Conservation (phyloP, 1,284 basidiomycete species). For the Volvariella surrecta region DNA sequence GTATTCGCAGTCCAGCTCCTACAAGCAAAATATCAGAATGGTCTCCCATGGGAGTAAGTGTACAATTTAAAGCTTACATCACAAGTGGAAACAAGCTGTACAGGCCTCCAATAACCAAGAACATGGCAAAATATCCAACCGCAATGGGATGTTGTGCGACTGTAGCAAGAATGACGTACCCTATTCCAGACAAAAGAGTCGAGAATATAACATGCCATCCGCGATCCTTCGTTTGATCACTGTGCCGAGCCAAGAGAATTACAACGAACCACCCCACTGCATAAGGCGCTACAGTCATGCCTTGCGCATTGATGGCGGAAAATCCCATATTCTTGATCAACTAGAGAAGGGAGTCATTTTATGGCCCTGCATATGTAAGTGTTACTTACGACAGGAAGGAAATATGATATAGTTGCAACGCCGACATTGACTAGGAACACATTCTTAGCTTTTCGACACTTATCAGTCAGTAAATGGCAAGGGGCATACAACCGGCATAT, state of each 20-base stretch:
- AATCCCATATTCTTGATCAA: conserved; percentile 46
- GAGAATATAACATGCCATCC: conserved; percentile 47
- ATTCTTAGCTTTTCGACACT: neutral
- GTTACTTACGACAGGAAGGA: conserved; percentile 38
- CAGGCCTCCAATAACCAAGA: conserved; percentile 45
- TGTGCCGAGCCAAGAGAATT: conserved; percentile 42
- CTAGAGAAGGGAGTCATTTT: too few species aligned
- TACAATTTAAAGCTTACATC: conserved; percentile 28
- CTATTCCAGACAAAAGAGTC: conserved; percentile 31
- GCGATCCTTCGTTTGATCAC: conserved; percentile 41
- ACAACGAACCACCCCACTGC: conserved; percentile 46
- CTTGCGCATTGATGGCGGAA: conserved; percentile 45
- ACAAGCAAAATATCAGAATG: conserved; percentile 2
- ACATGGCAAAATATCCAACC: conserved; percentile 47
- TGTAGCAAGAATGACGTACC: conserved; percentile 44
- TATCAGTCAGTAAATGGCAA: neutral
- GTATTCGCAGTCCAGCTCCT: conserved; percentile 53
- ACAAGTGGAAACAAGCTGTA: conserved; percentile 49
- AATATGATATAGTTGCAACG: conserved; percentile 46
- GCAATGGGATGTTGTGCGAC: conserved; percentile 39
- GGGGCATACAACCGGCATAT: conserved; percentile 38
- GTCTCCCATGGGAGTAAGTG: neutral
- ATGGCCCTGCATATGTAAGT: neutral
- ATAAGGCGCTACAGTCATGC: conserved; percentile 47
- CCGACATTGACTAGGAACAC: conserved; percentile 43